phyloP scores from a whole-genome alignment of 129 eudicot genomes.

The Daucus carota region DH1_v3.0 NC_030385.2:40456001-40456500 shows the following conservation, averaged over 20 bases:
- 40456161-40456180: conserved; percentile 91
- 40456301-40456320: not conserved
- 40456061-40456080: conserved; percentile 47
- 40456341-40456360: too few relatives aligned
- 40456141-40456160: not conserved
- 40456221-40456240: conserved; percentile 43
- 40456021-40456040: conserved; percentile 30
- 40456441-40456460: not conserved
- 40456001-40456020: conserved; percentile 44
- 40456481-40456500: not conserved
- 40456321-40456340: not conserved
- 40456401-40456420: not conserved
- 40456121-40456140: too few relatives aligned
- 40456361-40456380: not conserved
- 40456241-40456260: conserved; percentile 39
- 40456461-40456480: not conserved
- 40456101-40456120: not conserved
- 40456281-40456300: conserved; percentile 8
- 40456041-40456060: conserved; percentile 53
- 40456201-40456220: conserved; percentile 82
- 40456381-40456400: not conserved
- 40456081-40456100: not conserved
- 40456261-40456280: conserved; percentile 8
- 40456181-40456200: conserved; percentile 76
- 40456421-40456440: not conserved